phyloP scores from a whole-genome alignment of 352 stramenopile genomes.

The Phytophthora crassamura region DNA sequence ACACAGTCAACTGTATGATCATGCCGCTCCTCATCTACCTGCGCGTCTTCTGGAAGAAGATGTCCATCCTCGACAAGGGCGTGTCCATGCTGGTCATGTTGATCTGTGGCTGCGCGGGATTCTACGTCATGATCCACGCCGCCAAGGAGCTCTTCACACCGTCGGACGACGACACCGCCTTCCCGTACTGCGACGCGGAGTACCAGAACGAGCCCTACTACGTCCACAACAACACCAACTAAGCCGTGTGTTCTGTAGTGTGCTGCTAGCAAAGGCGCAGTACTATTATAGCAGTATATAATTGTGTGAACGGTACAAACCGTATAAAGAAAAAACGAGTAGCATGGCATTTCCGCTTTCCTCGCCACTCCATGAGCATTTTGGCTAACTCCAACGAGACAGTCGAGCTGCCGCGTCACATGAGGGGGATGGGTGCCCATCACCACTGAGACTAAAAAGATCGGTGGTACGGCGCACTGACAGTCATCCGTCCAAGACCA shows the following conservation, averaged over 20 bases:
- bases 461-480: constrained; percentile 21
- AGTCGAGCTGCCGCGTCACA: constrained; percentile 19
- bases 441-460: constrained; percentile 12
- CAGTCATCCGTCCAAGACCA: not conserved
- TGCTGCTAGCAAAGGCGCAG: too few species aligned
- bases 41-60: constrained; percentile 39
- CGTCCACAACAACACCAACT: constrained; percentile 31
- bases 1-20: constrained; percentile 37
- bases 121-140: constrained; percentile 56
- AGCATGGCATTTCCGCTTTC: too few species aligned
- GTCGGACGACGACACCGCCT: constrained; percentile 30
- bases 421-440: constrained; percentile 15
- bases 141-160: constrained; percentile 63
- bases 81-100: constrained; percentile 46
- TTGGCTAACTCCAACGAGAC: constrained; percentile 1
- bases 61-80: constrained; percentile 57
- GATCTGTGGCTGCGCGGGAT: constrained; percentile 51
- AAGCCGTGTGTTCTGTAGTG: too few species aligned
- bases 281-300: constrained; percentile 9
- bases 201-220: constrained; percentile 30
- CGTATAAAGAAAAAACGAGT: constrained; percentile 6
- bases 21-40: constrained; percentile 35
- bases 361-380: too few species aligned
- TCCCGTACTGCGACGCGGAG: constrained; percentile 27
- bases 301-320: constrained; percentile 15